These are phyloP conservation scores for Ormosia semicastrata DNA, from an alignment of 306 rosid species.

Conservation along the genomic window DNA sequence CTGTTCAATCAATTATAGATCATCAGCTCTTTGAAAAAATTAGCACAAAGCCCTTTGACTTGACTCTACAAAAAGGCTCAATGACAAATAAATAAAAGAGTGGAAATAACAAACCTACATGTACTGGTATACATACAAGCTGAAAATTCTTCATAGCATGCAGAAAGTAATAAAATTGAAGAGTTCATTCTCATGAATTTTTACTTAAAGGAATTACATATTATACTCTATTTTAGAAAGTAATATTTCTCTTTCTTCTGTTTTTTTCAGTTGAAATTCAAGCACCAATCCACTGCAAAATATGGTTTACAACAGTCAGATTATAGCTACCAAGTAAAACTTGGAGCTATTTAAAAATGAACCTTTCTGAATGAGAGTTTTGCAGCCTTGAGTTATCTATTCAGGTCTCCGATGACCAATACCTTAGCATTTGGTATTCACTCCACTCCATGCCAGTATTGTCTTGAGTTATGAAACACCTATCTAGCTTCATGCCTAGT, in stretches of 20 bases:
- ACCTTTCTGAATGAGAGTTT: not conserved
- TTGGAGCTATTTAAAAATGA: not conserved
- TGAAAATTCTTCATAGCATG: not conserved
- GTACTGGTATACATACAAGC: not conserved
- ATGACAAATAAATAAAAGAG: not conserved
- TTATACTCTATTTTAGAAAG: not conserved
- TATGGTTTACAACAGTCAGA: not conserved
- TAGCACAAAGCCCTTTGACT: not conserved
- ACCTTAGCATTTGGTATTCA: conserved; percentile 1
- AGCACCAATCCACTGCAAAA: conserved; percentile 4
- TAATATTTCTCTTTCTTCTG: not conserved
- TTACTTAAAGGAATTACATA: not conserved
- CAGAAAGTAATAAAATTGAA: not conserved
- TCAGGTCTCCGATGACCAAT: not conserved
- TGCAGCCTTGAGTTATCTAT: not conserved
- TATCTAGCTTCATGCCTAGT: conserved; percentile 8
- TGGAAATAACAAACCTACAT: not conserved
- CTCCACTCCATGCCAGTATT: not conserved
- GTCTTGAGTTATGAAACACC: not conserved
- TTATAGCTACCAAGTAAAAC: not conserved
- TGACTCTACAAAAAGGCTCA: not conserved
- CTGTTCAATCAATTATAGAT: not conserved
- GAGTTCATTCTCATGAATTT: conserved; percentile 6
- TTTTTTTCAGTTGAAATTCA: not conserved
- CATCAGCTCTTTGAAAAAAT: not conserved